Evolutionary conservation across 805 yeast genomes (phyloP), one percentile per base, ranked within the genome.

Genomic region (Yarrowia sp.): DNA sequence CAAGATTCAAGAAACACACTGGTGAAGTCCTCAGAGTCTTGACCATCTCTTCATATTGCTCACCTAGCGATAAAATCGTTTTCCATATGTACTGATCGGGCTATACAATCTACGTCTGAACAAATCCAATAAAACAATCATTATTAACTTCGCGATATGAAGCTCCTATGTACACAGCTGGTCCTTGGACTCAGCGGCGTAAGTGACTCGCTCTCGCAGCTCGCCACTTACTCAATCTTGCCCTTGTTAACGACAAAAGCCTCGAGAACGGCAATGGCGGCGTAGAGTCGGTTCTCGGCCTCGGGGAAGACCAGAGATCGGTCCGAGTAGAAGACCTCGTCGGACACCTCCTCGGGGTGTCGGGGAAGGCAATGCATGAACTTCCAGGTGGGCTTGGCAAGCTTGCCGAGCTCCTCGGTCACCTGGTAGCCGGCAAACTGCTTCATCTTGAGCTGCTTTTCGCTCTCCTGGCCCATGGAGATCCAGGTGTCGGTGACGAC

Each of bases 311-410:
- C 99, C 68, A 95, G 79, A 2, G 97, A 91, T 72, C 86, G 84
- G 40, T 87, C 86, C 66, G 92, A 81, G 80, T 94, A 94, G 76
- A 95, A 95, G 1, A 95, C 95, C 53, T 90, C 97, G 77, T 95
- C 99, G 44, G 87, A 84, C 43, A 95, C 99, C 79, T 95, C 99
- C 77, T 93, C 97, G 34, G 86, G 84, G 73, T 95, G 97, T 79
- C 99, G 88, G 71, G 99, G 99, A 72, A 95, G 83, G 79, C 99
- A 95, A 78, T 95, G 99, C 98, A 95, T 93, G 79, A 95, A 95
- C 77, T 87, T 91, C 90, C 94, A 94, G 75, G 85, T 79, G 17
- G 81, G 65, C 68, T 83, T 83, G 52, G 90, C 89, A 14, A 80
- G 74, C 13, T 74, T 67, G 33, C 90, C 85, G 80, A 93, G 81